Evolutionary conservation across 2,329 filamentous ascomycete species (phyloP), one percentile per base, ranked within the genome.

Genomic region (Alternaria incomplexa): DNA sequence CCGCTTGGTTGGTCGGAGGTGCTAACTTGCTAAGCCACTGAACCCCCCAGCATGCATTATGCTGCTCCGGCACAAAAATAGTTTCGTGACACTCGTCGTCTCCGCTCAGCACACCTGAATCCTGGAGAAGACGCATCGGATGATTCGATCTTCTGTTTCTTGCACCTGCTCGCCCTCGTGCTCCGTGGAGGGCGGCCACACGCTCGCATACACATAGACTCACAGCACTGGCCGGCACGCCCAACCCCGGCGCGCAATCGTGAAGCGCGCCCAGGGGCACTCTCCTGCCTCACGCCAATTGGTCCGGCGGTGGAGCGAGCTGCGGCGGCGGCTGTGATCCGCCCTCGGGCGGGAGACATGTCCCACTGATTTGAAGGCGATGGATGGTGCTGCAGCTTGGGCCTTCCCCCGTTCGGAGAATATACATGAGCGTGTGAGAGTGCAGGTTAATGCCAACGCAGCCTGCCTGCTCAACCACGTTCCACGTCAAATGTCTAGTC

Each of bases 241-340:
- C 36, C 36, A 40, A 54, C 55, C 45, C 54, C 65, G 62, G 57
- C 53, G 65, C 63, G 65, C 65, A 40, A 57, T 53, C 57, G 36
- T 40, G 36, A 46, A 30, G 54, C 53, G 46, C 40, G 58, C 64
- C 64, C 61, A 64, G 66, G 64, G 66, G 64, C 56, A 55, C 53
- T 45, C 64, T 60, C 26, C 52, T 52, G 52, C 32, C 44, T n/a
- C 20, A 40, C 56, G 58, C 63, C 60, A 55, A 69, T 68, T 70
- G 67, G 65, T n/a, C 53, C 32, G 23, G 32, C 51, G 50, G 43
- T 52, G 54, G 62, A 63, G 62, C 56, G 62, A 61, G 64, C 51
- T 59, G 65, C 64, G 66, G 71, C 73, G 71, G 71, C 71, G 60
- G 55, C 48, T 58, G 54, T 74, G 73, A 73, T 75, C 67, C 66